Conservation (phyloP, 257 asterid genomes). For the Plantago major region DNA sequence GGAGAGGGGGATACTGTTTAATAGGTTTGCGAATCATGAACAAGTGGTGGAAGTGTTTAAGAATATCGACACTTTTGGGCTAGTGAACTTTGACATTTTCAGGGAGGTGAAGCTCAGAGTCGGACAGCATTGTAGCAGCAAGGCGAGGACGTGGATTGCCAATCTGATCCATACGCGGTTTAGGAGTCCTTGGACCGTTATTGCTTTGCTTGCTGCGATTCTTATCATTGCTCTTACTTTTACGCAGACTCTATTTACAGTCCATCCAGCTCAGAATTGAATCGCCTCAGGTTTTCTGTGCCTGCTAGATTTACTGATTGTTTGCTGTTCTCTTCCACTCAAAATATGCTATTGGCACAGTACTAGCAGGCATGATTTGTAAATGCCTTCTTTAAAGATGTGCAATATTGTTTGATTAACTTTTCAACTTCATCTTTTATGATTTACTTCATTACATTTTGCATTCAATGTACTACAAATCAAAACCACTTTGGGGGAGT, state of each 20-base stretch:
- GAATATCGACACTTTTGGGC: slow-evolving; percentile 27
- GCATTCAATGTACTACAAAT: too few relatives aligned
- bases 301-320: neutral
- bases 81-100: slow-evolving; percentile 20
- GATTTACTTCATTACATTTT: too few relatives aligned
- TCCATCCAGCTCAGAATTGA: neutral
- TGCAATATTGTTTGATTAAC: too few relatives aligned
- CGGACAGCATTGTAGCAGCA: slow-evolving; percentile 22
- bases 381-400: too few relatives aligned
- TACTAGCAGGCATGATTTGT: too few relatives aligned
- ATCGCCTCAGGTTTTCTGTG: neutral
- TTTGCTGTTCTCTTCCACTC: neutral
- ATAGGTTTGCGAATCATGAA: slow-evolving; percentile 21
- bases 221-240: slow-evolving; percentile 18
- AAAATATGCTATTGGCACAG: too few relatives aligned
- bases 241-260: slow-evolving; percentile 8
- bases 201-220: slow-evolving; percentile 28
- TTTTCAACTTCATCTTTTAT: too few relatives aligned
- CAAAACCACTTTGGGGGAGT: too few relatives aligned
- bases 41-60: slow-evolving; percentile 27
- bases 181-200: slow-evolving; percentile 29
- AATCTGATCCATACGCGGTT: slow-evolving; percentile 23
- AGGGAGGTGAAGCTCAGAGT: slow-evolving; percentile 17
- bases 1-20: slow-evolving; percentile 20
- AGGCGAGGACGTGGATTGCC: slow-evolving; percentile 32